Conservation (phyloP, 164 flowering plant genomes). For the Cinnamomum micranthum region DNA sequence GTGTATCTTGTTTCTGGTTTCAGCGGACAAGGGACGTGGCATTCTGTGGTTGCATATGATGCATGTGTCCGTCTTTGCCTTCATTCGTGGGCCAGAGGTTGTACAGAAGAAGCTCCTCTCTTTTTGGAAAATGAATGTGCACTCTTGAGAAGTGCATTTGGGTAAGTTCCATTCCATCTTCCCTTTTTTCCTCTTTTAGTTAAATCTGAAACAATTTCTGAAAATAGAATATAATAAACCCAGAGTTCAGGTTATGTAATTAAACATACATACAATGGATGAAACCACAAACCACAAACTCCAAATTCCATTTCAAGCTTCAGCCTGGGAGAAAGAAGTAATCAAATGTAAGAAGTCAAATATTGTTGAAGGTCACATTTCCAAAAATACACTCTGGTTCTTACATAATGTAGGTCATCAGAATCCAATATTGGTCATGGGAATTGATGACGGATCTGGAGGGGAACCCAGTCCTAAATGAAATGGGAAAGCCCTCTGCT, state of each 20-base stretch:
- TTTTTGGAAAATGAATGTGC: constrained; percentile 90
- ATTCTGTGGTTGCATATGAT: constrained; percentile 81
- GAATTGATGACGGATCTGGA: background rate
- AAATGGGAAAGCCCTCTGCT: background rate
- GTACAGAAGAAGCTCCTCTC: constrained; percentile 70
- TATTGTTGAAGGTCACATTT: no score
- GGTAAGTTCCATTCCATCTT: constrained; percentile 43
- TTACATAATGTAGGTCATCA: background rate
- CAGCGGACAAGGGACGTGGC: constrained; percentile 93
- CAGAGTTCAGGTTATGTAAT: background rate
- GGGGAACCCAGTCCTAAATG: background rate
- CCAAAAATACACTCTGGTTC: background rate
- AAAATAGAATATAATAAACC: background rate
- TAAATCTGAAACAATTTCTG: background rate
- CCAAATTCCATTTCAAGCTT: background rate
- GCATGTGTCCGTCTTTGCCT: constrained; percentile 95
- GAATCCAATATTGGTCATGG: no score
- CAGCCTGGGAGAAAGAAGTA: background rate
- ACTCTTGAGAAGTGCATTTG: constrained; percentile 61
- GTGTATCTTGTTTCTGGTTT: constrained; percentile 1
- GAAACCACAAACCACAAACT: background rate
- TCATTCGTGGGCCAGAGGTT: constrained; percentile 88
- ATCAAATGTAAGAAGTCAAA: no score
- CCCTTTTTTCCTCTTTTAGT: background rate
- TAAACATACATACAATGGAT: background rate